Evolutionary conservation across 345 rosid genomes (phyloP).

Genomic region (Salix exigua): DNA sequence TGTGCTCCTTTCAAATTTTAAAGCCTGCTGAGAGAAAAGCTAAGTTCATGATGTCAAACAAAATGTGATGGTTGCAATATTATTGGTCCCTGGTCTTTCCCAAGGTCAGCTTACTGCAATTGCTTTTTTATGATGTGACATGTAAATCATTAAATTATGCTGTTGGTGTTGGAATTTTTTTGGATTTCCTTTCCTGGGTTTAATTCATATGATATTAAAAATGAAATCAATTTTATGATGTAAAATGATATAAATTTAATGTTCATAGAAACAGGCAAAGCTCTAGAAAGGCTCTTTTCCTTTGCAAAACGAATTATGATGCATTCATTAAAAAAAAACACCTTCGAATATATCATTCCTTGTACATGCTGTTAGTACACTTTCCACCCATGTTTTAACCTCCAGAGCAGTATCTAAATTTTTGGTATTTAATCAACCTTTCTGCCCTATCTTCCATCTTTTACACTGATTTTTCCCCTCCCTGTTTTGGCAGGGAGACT

Average conservation of each 20-base stretch:
- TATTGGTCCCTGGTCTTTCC: neutral
- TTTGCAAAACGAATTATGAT: neutral
- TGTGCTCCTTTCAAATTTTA: constrained; percentile 95
- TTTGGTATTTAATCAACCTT: neutral
- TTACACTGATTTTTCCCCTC: neutral
- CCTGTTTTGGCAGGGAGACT: constrained; percentile 7
- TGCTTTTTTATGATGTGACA: neutral
- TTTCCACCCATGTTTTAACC: neutral
- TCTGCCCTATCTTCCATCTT: neutral
- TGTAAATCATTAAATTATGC: neutral
- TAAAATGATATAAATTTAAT: too few species aligned
- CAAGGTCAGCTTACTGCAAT: constrained; percentile 30
- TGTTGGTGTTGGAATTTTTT: neutral
- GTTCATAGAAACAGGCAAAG: neutral
- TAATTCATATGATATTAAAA: neutral
- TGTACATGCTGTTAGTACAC: neutral
- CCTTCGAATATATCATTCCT: neutral
- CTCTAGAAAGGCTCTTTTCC: neutral
- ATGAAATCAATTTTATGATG: too few species aligned
- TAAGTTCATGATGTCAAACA: constrained; percentile 42
- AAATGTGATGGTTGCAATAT: constrained; percentile 43
- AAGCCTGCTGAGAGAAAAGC: constrained; percentile 66
- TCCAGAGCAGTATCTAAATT: neutral
- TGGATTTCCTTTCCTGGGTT: neutral
- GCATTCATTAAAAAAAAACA: neutral